phyloP scores from a whole-genome alignment of 257 asterid genomes.

The Ocimum tenuiflorum region DNA sequence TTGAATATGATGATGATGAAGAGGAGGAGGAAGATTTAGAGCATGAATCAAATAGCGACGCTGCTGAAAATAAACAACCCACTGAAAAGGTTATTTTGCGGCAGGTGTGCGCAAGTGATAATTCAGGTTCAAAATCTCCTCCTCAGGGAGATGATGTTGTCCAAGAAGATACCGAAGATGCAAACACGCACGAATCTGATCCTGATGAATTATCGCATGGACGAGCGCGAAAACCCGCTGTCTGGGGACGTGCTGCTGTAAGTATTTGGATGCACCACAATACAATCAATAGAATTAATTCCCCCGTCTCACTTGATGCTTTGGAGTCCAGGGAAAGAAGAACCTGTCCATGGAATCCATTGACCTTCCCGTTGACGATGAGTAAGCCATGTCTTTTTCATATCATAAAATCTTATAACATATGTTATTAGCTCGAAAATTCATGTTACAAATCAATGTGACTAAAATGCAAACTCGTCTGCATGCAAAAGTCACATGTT shows the following conservation, averaged over 20 bases:
- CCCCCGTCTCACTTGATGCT: conserved; percentile 8
- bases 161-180: conserved; percentile 33
- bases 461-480: no score
- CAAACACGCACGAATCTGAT: conserved; percentile 29
- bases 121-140: conserved; percentile 38
- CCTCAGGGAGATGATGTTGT: conserved; percentile 31
- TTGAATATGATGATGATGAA: conserved; percentile 43
- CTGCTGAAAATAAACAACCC: conserved; percentile 30
- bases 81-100: conserved; percentile 39
- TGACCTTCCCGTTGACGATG: conserved; percentile 55
- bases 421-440: not conserved
- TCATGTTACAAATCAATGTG: no score
- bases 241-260: conserved; percentile 77
- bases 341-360: conserved; percentile 80
- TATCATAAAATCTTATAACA: conserved; percentile 6
- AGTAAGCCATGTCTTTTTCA: conserved; percentile 55
- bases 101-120: conserved; percentile 49
- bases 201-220: conserved; percentile 36
- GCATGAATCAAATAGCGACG: conserved; percentile 41
- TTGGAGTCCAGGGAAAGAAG: conserved; percentile 68
- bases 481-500: no score
- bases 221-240: conserved; percentile 39
- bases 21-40: conserved; percentile 49
- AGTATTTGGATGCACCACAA: no score
- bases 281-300: no score